Conservation (phyloP, 2,329 filamentous ascomycete species). For the Penicillium sp. region DNA sequence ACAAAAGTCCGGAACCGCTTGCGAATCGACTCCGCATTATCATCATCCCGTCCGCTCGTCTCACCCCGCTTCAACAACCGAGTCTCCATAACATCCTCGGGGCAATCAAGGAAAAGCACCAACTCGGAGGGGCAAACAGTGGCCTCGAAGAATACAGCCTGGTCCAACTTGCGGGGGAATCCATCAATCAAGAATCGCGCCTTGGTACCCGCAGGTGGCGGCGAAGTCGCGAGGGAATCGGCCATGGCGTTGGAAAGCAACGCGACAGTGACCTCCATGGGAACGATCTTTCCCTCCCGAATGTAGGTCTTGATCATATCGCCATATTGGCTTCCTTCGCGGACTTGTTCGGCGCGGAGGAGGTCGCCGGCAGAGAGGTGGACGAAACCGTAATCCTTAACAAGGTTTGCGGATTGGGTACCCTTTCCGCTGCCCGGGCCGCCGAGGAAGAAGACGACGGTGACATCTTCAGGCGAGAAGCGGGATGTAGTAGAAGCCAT, state of each 20-base stretch:
- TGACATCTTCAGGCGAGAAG: conserved; percentile 76
- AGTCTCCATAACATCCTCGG: conserved; percentile 82
- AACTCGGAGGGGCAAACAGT: conserved; percentile 79
- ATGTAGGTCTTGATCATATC: conserved; percentile 92
- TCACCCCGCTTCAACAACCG: conserved; percentile 84
- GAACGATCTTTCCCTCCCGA: conserved; percentile 90
- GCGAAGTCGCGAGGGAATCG: conserved; percentile 57
- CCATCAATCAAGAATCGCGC: conserved; percentile 76
- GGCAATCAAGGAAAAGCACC: conserved; percentile 92
- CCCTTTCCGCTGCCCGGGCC: conserved; percentile 95
- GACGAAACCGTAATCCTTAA: conserved; percentile 82
- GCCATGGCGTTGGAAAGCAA: conserved; percentile 92
- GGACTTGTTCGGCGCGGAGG: conserved; percentile 87
- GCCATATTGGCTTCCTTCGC: conserved; percentile 82
- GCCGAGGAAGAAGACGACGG: conserved; percentile 95
- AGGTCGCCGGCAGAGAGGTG: conserved; percentile 94
- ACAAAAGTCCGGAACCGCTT: conserved; percentile 95
- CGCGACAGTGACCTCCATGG: conserved; percentile 97
- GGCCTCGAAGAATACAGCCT: conserved; percentile 90
- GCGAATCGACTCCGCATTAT: conserved; percentile 92
- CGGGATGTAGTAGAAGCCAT: conserved; percentile 58
- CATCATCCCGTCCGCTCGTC: conserved; percentile 86
- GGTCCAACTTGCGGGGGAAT: conserved; percentile 96
- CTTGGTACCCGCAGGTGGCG: conserved; percentile 44
- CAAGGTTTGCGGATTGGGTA: conserved; percentile 88